Base-by-base conservation (phyloP, 2,329 filamentous ascomycete species). In the Alternaria burnsii region DNA sequence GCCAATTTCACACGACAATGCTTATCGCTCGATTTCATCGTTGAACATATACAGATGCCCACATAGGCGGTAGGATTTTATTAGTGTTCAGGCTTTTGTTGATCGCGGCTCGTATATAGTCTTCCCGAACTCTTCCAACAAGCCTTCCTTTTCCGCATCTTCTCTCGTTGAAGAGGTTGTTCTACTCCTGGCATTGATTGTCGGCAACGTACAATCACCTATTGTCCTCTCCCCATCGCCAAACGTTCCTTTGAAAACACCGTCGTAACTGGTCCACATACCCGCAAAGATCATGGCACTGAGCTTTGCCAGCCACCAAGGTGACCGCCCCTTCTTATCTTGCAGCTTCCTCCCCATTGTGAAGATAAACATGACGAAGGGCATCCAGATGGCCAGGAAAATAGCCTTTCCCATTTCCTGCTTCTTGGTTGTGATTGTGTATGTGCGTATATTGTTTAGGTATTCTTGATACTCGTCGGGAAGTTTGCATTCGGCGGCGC, bases 221-320 rank as follows among this genome's bases (percentile, higher is more conserved):
- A 72, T 63, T 0, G 86, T 88, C 68, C 87, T 86, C 83, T 98
- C 94, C 0, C 95, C 95, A 73, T 98, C 91, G 0, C 94, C 94
- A 82, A 96, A 97, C 0, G 89, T 41, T 1, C 79, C 81, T 76
- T 87, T 89, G 67, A 90, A 89, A 18, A 87, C 73, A 0, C 52
- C 61, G 79, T 93, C 90, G 78, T 93, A 92, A 47, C 79, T 84
- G 46, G 67, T 71, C 91, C 91, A 94, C 67, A 88, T 78, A 0
- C 82, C 74, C 2, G 79, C 83, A 59, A 90, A 88, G 2, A 90
- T 12, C 1, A 82, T 76, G 1, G 82, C 84, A 57, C 84, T 81
- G 0, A 85, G 53, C 16, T 76, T 76, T 3, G 81, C 83, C 51
- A 94, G 63, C 92, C 92, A 96, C 12, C 72, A 71, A 0, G 94